Base-by-base conservation (phyloP, 345 rosid genomes). In the Moricandia moricandioides region DNA sequence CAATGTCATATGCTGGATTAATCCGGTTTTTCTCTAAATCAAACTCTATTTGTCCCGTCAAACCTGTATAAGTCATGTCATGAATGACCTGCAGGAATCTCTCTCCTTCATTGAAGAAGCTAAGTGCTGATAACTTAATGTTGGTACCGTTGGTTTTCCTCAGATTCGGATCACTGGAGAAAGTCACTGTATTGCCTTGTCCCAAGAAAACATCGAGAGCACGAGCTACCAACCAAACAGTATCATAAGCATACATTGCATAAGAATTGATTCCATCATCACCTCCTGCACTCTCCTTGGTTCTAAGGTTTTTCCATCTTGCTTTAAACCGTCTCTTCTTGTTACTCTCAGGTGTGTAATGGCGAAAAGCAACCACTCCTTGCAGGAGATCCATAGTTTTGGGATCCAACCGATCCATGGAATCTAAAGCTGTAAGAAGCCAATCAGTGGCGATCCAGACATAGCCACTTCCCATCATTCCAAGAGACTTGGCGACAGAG, bases 381-480 rank as follows among this genome's bases (percentile, higher is more conserved):
- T 90, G 97, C 72, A 94, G 82, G 78, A 88, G 82, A 74, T 82
- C 85, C 89, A 85, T 80, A 24, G 67, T 78, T 35, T 82, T 80
- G 16, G 80, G 7, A 60, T 81, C 85, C 21, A 62, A 67, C 13
- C 85, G 84, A 16, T 81, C 85, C 55, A 62, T 65, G 4, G 94
- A 85, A 84, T 94, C 97, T 67, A 91, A 78, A 72, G 84, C 62
- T 4, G 96, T 86, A 67, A 90, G 83, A 76, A 94, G 97, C 96
- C 98, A 94, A 82, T 91, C 97, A 13, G 97, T 90, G 45, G 98
- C 84, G 55, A 94, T 91, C 98, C 98, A 94, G 60, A 94, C 98
- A 81, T 91, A 91, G 60, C 93, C 89, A 40, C 64, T 52, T 45
- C 24, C 69, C 85, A 79, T 88, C 98, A 94, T 94, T 5, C 86